Conservation (phyloP, 495 filamentous ascomycete species). For the Daldinia bambusicola region DNA sequence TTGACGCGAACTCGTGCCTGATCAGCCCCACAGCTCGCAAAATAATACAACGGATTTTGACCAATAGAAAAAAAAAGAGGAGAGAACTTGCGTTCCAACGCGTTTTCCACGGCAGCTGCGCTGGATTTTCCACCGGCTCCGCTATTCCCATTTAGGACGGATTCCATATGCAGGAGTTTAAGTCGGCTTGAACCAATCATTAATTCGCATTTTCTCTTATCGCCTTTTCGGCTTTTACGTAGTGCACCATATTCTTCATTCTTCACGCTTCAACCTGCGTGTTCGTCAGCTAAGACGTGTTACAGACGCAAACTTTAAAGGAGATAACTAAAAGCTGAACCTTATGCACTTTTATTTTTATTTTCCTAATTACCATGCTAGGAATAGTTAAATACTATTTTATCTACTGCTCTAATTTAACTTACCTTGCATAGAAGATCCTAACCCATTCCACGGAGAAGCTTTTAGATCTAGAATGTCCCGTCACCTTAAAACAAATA, state of each 20-base stretch:
- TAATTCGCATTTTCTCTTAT: slow-evolving; percentile 38
- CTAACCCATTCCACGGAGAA: neutral
- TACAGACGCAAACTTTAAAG: neutral
- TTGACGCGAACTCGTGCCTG: slow-evolving; percentile 41
- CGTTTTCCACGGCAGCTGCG: slow-evolving; percentile 1
- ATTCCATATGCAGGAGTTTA: slow-evolving; percentile 27
- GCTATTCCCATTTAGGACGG: slow-evolving; percentile 24
- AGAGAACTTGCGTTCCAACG: slow-evolving; percentile 6
- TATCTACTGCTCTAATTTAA: neutral
- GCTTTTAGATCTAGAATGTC: neutral
- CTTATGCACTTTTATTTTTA: neutral
- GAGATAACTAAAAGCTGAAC: neutral
- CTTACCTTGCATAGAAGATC: neutral
- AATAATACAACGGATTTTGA: neutral
- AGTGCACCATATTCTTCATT: neutral
- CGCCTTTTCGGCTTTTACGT: neutral
- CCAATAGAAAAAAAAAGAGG: slow-evolving; percentile 36
- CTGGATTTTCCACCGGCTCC: neutral
- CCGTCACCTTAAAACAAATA: neutral
- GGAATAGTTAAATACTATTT: neutral
- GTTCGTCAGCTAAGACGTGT: neutral
- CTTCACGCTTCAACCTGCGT: too few relatives aligned
- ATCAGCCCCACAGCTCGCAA: slow-evolving; percentile 35
- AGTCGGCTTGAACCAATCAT: slow-evolving; percentile 42
- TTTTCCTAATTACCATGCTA: neutral